These are phyloP conservation scores for Suillus decipiens DNA, from an alignment of 768 basidiomycete species.

Conservation along the genomic window DNA sequence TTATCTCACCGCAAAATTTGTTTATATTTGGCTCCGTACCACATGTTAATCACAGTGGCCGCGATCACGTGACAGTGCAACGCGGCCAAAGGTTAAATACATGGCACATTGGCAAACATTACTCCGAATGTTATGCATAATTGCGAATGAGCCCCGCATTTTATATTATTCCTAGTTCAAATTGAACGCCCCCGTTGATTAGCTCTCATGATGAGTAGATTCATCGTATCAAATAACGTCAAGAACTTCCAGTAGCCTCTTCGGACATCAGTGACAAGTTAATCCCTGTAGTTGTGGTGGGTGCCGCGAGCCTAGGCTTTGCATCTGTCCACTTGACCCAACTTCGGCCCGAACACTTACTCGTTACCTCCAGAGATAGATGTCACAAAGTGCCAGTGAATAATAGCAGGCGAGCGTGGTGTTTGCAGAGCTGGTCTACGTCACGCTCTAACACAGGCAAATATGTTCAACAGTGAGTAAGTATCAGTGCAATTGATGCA, in stretches of 20 bases:
- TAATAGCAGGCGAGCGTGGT: constrained; percentile 18
- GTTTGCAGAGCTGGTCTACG: background rate
- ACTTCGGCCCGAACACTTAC: constrained; percentile 33
- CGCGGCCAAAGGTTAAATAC: no score
- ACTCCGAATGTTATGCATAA: no score
- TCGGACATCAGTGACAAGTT: constrained; percentile 47
- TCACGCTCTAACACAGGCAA: background rate
- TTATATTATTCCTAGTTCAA: background rate
- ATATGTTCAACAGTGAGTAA: constrained; percentile 24
- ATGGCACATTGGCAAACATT: no score
- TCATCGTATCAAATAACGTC: constrained; percentile 21
- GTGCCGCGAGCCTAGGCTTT: constrained; percentile 38
- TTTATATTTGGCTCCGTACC: background rate
- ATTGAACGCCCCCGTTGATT: no score
- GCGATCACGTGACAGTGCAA: background rate
- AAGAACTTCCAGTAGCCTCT: constrained; percentile 12
- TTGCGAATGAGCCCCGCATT: no score
- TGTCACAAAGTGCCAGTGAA: constrained; percentile 26
- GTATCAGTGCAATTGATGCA: constrained; percentile 18
- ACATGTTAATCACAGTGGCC: no score
- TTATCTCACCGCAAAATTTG: background rate
- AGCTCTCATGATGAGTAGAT: constrained; percentile 17
- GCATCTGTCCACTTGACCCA: constrained; percentile 32
- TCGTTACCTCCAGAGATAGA: constrained; percentile 36
- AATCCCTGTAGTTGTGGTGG: constrained; percentile 51